Base-by-base conservation (phyloP, 2,329 filamentous ascomycete genomes). In the Talaromyces rugulosus region DNA sequence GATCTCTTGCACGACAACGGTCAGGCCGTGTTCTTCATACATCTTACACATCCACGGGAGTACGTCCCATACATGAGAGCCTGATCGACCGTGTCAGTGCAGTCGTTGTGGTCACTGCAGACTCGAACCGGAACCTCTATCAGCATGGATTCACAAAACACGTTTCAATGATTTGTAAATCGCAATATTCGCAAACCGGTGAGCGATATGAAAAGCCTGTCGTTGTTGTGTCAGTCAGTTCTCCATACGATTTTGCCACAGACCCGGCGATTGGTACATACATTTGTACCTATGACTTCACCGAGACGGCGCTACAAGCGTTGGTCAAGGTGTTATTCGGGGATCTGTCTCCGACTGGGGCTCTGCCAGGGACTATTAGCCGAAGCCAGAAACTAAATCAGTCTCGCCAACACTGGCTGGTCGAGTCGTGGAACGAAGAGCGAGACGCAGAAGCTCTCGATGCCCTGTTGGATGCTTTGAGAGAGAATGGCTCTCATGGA, bases 91-190 rank as follows among this genome's bases (percentile, higher is more conserved):
- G 92, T 68, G 92, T 93, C 11, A 91, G 89, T 58, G 91, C 90
- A 4, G 92, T 97, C 65, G 89, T 98, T 65, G 88, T 97, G 57
- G 85, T 97, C 34, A 97, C 94, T 0, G 94, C 94, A 9, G 94
- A 98, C 77, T 93, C 93, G 0, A 96, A 96, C 72, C 85, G 93
- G 47, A 97, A 98, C 71, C 79, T 96, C 14, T 98, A 97, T 71
- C 94, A 98, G 74, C 87, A 92, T 57, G 92, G 92, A 0, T 98
- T 98, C 72, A 94, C 94, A 1, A 98, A 97, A 73, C 94, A 98
- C 67, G 91, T 97, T 8, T 89, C 93, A 12, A 95, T 96, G 89
- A 94, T 97, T 77, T 97, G 93, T 77, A 79, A 77, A 62, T 71
- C 77, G 8, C 74, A 79, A 51, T 73, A 71, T 52, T 73, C 74